A percentile compares a stretch with the other conserved stretches of the same genome.
Evolutionary conservation across 1,139 yeast genomes (phyloP).

Genomic region (Yamadazyma mexicana): DNA sequence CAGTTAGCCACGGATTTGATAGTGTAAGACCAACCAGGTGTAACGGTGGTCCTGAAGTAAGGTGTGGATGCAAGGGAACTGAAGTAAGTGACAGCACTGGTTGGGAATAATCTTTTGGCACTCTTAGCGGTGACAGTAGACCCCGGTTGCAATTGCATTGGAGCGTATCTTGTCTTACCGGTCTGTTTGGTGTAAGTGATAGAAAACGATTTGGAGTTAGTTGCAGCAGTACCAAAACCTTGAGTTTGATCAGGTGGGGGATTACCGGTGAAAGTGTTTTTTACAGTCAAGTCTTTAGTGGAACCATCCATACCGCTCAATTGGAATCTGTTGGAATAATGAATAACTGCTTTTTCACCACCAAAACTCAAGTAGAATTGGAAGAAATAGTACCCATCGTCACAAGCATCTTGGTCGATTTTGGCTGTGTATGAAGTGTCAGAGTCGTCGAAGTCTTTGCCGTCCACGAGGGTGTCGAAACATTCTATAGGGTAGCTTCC

Average conservation of each 20-base stretch:
- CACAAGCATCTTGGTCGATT: conserved; percentile 45
- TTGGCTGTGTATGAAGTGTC: conserved; percentile 34
- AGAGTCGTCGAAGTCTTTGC: conserved; percentile 16
- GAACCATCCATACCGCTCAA: conserved; percentile 73
- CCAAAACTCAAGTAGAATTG: conserved; percentile 54
- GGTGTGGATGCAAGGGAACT: conserved; percentile 48
- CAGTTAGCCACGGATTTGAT: conserved; percentile 62
- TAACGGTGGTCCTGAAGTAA: conserved; percentile 57
- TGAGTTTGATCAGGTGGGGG: conserved; percentile 28
- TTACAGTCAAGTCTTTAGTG: conserved; percentile 25
- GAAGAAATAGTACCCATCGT: conserved; percentile 66
- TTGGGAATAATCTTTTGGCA: conserved; percentile 63
- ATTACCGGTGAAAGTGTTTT: conserved; percentile 28
- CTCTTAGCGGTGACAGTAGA: conserved; percentile 62
- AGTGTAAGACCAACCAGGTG: conserved; percentile 83
- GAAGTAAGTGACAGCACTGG: conserved; percentile 62
- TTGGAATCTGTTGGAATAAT: conserved; percentile 67
- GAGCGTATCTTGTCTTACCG: conserved; percentile 75
- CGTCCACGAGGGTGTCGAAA: conserved; percentile 29
- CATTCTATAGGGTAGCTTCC: conserved; percentile 44
- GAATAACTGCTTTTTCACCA: conserved; percentile 58
- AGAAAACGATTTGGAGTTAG: conserved; percentile 35
- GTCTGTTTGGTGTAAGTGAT: conserved; percentile 75
- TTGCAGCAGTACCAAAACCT: conserved; percentile 27
- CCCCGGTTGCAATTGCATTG: conserved; percentile 85